Conservation (phyloP, 352 stramenopile species). For the Blastocystis sp. region DNA sequence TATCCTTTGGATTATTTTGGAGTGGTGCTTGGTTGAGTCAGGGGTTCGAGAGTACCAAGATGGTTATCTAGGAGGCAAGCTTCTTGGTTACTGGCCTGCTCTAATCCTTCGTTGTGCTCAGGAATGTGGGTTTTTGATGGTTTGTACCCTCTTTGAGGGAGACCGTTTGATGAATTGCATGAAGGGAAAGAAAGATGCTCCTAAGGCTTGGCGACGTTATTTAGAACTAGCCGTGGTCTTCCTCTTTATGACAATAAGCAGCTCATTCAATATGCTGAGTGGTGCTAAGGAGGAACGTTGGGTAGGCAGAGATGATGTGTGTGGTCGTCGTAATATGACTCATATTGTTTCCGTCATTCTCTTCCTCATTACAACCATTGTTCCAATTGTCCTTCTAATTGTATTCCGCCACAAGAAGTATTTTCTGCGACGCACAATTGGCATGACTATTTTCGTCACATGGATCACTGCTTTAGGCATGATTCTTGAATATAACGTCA, state of each 20-base stretch:
- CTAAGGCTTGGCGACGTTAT: background rate
- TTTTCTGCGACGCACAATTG: background rate
- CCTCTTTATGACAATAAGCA: background rate
- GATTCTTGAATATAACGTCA: slow-evolving; percentile 7
- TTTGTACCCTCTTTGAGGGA: background rate
- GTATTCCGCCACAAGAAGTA: slow-evolving; percentile 8
- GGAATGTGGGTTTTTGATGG: slow-evolving; percentile 31
- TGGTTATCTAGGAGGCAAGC: background rate
- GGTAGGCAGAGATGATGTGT: background rate
- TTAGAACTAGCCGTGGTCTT: background rate
- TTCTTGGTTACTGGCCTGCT: slow-evolving; percentile 28
- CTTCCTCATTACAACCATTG: slow-evolving; percentile 25
- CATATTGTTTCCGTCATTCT: slow-evolving; percentile 25
- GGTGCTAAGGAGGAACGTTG: background rate
- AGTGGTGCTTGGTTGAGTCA: background rate
- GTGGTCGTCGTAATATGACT: slow-evolving; percentile 33
- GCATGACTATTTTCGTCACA: slow-evolving; percentile 6
- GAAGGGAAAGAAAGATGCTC: slow-evolving; percentile 29
- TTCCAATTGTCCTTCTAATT: slow-evolving; percentile 11
- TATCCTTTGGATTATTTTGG: slow-evolving; percentile 16
- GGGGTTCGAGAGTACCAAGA: slow-evolving; percentile 37
- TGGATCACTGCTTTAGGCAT: slow-evolving; percentile 9
- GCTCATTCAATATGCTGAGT: background rate
- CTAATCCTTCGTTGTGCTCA: slow-evolving; percentile 21
- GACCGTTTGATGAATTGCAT: slow-evolving; percentile 42